Base-by-base conservation (phyloP, 139 green algal genomes). In the Closterium sp. region DNA sequence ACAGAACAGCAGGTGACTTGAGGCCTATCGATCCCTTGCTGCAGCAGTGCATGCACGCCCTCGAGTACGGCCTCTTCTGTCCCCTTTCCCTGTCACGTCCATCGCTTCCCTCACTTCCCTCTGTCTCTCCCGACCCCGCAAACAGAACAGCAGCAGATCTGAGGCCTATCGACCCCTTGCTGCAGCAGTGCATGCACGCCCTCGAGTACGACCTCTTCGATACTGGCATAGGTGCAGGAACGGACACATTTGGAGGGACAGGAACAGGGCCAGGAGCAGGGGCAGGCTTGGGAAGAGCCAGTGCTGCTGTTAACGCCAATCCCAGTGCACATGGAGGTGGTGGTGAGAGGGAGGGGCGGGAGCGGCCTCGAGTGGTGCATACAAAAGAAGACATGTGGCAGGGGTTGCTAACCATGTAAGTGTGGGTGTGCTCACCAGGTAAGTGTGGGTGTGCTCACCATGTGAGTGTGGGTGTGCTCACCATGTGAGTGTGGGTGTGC, bases 331-430 rank as follows among this genome's bases (percentile, higher is more conserved):
- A 86, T 4, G 28, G 83, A 32, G 83, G 23, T 34, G 83, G 30
- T 21, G 83, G 83, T 86, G 83, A 23, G n/a, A 19, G n/a, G 30
- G 87, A 89, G 8, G 30, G n/a, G 8, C 31, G 31, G 9, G 86
- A 89, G 38, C 43, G 76, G 36, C 30, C 89, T 32, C 89, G 69
- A n/a, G 84, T 33, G 89, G 28, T 31, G 85, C 83, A 31, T 16
- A 90, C 83, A 84, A 92, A 92, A 33, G 89, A 92, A 10, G 83
- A 84, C 8, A 38, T 92, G 25, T 92, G 89, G 89, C 89, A 87
- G n/a, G 89, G 89, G 8, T 76, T 92, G 19, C 89, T 90, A 16
- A 69, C 83, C 33, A 64, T 92, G 89, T 92, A 23, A 92, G 89
- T 38, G 28, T 36, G 38, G 38, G 34, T 86, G 3, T 89, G 34